Percentiles rank a stretch among this genome's conserved stretches.
Conservation (phyloP, 1,139 yeast genomes). For the Taiozyma onychis region DNA sequence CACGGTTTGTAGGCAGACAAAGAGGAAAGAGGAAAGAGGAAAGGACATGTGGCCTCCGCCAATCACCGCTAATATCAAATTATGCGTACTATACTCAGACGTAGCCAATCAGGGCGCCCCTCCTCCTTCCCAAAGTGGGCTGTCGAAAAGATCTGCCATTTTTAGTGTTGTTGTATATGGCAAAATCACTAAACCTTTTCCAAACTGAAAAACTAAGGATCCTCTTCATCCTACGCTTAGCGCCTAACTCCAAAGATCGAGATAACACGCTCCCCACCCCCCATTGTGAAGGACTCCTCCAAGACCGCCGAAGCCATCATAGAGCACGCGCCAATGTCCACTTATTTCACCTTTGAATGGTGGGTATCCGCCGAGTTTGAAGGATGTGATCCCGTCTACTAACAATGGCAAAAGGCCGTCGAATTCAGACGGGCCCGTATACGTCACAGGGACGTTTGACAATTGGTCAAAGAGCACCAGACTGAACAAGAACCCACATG, state of each 20-base stretch:
- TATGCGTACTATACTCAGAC: too few species aligned
- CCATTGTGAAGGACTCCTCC: neutral
- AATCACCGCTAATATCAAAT: neutral
- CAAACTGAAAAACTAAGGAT: neutral
- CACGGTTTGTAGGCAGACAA: neutral
- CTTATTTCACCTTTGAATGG: constrained; percentile 14
- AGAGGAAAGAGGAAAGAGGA: too few species aligned
- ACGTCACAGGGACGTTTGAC: constrained; percentile 54
- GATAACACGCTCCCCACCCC: too few species aligned
- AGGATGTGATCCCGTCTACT: neutral
- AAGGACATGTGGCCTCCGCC: neutral
- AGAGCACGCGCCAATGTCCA: neutral
- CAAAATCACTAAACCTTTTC: neutral
- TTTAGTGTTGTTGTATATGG: neutral
- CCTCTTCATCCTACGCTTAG: neutral
- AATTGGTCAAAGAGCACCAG: constrained; percentile 50
- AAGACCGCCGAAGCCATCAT: neutral
- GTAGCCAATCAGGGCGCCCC: too few species aligned
- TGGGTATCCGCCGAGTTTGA: constrained; percentile 2
- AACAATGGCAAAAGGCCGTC: constrained; percentile 14
- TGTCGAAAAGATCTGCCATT: neutral
- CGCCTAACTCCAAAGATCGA: neutral
- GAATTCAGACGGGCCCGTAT: constrained; percentile 11
- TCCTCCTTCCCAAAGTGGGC: neutral
- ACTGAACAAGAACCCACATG: constrained; percentile 38